Conservation (phyloP, 2,329 filamentous ascomycete species). For the Emmonsiellopsis sp. region DNA sequence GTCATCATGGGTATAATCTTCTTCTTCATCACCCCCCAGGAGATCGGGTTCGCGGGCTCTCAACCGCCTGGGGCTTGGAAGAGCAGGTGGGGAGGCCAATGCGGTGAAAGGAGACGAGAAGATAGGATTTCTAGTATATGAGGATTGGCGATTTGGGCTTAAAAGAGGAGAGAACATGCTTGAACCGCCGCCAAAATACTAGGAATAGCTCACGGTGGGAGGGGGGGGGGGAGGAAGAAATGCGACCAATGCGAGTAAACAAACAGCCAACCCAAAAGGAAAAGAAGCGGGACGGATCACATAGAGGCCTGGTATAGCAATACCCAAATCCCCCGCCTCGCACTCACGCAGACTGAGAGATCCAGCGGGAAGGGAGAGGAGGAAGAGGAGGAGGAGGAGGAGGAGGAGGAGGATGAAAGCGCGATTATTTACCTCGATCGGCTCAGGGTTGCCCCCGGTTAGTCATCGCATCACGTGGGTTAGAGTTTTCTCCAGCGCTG, state of each 20-base stretch:
- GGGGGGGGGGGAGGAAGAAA: not conserved
- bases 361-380: not conserved
- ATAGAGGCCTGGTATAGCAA: not conserved
- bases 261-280: not conserved
- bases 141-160: slow-evolving; percentile 1
- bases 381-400: too few species aligned
- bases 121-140: not conserved
- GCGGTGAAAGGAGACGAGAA: slow-evolving; percentile 2
- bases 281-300: not conserved
- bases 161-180: slow-evolving; percentile 6
- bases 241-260: not conserved
- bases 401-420: too few species aligned
- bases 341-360: not conserved
- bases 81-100: not conserved
- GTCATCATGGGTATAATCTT: slow-evolving; percentile 23
- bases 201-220: not conserved
- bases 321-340: not conserved
- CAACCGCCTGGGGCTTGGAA: not conserved
- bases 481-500: not conserved
- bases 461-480: not conserved
- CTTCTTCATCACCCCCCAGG: not conserved
- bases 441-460: not conserved
- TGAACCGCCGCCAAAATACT: not conserved
- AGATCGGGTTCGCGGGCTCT: not conserved
- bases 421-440: too few species aligned